Base-by-base conservation (phyloP, 495 filamentous ascomycete genomes). In the Penicillium waksmanii region DNA sequence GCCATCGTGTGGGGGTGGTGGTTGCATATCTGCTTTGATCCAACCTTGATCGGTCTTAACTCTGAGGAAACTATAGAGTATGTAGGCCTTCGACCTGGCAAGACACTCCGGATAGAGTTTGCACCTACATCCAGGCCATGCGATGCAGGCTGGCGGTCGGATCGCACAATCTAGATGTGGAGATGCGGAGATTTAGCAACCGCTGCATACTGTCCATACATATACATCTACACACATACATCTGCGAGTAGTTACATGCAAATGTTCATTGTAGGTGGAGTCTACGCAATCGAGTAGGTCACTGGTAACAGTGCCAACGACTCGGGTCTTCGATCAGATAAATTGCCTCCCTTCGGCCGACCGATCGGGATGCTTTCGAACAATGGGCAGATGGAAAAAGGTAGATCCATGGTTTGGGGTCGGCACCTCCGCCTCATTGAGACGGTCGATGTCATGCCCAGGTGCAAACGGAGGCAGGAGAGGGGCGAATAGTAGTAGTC, bases 111-210 rank as follows among this genome's bases (percentile, higher is more conserved):
- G 23, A 33, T 36, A 40, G 47, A 31, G 46, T 48, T 51, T 11
- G 7, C 49, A 0, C n/a, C 49, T 46, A 31, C 34, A 48, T 46
- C 18, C 8, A 48, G 46, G 23, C 46, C 42, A 38, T 23, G 36
- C 36, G 15, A 55, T 44, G 53, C 49, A 55, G 47, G 34, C 57
- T 49, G 46, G 46, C 43, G 47, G 36, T 34, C 25, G 43, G 48
- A 57, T 19, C 47, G 31, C 21, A 48, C 42, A 44, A 44, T 27
- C 11, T 7, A 12, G 21, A 48, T 56, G 59, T 65, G 64, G 67
- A 61, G 62, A 65, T 65, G 62, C 67, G 65, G 65, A 67, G 67
- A 67, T 65, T 65, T 67, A 60, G 51, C 31, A 38, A 38, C 25
- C 48, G 38, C 34, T 48, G 55, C 50, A 55, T 46, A 1, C 23